These are phyloP conservation scores for Neonectria faginata DNA, from an alignment of 2,329 filamentous ascomycete species.

Conservation along the genomic window DNA sequence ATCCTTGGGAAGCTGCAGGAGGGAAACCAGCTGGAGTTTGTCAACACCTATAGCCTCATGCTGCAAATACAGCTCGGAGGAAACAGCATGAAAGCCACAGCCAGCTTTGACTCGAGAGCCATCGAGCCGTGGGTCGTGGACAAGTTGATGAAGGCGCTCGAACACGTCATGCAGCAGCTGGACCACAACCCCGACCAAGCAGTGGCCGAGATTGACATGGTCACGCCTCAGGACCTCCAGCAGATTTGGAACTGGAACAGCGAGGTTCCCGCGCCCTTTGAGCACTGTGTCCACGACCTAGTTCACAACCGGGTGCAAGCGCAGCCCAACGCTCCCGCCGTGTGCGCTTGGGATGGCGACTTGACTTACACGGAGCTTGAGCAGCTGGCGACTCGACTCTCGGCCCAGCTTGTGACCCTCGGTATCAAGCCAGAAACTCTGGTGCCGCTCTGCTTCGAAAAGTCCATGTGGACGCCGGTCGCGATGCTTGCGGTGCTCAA, in stretches of 20 bases:
- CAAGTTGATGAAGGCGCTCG: neutral
- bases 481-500: slow-evolving; percentile 43
- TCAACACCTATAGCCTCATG: slow-evolving; percentile 15
- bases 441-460: slow-evolving; percentile 42
- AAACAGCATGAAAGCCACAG: neutral
- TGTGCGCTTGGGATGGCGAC: slow-evolving; percentile 44
- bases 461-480: slow-evolving; percentile 40
- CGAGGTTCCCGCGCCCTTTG: slow-evolving; percentile 30
- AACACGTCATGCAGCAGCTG: slow-evolving; percentile 15
- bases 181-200: neutral
- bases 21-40: neutral
- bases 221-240: slow-evolving; percentile 27
- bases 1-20: slow-evolving; percentile 7
- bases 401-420: slow-evolving; percentile 48
- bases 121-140: neutral
- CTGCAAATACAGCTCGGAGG: neutral
- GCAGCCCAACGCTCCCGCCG: slow-evolving; percentile 33
- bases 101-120: slow-evolving; percentile 21
- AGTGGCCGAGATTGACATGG: slow-evolving; percentile 1
- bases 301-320: slow-evolving; percentile 26
- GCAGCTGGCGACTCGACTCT: slow-evolving; percentile 52
- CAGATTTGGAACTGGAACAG: slow-evolving; percentile 35
- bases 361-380: slow-evolving; percentile 58
- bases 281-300: slow-evolving; percentile 40
- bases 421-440: slow-evolving; percentile 45